Percentiles rank a stretch among this genome's conserved stretches.
These are phyloP conservation scores for Ascochyta viciae-villosae DNA, from an alignment of 2,329 filamentous ascomycete genomes.

Conservation along the genomic window DNA sequence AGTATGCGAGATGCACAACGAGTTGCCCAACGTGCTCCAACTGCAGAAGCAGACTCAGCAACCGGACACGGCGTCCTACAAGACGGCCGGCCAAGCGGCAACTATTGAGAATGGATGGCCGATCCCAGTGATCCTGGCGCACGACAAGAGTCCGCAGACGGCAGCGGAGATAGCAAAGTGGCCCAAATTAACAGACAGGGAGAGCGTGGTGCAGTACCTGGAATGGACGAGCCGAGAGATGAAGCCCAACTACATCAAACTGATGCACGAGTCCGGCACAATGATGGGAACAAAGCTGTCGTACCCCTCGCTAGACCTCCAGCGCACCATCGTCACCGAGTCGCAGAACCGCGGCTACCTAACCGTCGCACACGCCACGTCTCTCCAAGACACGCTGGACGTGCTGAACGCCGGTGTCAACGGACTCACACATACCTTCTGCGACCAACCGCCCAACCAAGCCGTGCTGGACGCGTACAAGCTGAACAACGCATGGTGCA, in stretches of 20 bases:
- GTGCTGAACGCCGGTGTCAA: slow-evolving; percentile 53
- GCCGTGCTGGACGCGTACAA: slow-evolving; percentile 53
- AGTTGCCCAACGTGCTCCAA: slow-evolving; percentile 37
- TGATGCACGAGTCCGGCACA: slow-evolving; percentile 59
- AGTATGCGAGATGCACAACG: slow-evolving; percentile 59
- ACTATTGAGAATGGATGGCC: slow-evolving; percentile 63
- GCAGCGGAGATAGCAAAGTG: slow-evolving; percentile 53
- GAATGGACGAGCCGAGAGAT: slow-evolving; percentile 50
- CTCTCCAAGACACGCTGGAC: slow-evolving; percentile 51
- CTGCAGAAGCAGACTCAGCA: slow-evolving; percentile 37
- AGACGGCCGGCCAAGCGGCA: slow-evolving; percentile 57
- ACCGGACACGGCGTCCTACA: slow-evolving; percentile 56
- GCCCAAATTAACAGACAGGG: slow-evolving; percentile 54
- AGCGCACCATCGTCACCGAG: slow-evolving; percentile 54
- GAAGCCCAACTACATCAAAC: slow-evolving; percentile 58
- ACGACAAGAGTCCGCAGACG: slow-evolving; percentile 48
- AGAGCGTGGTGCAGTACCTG: slow-evolving; percentile 54
- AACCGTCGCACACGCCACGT: slow-evolving; percentile 52
- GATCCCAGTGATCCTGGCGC: slow-evolving; percentile 51
- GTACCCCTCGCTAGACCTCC: slow-evolving; percentile 54
- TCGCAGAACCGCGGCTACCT: slow-evolving; percentile 47
- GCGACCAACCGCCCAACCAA: slow-evolving; percentile 49
- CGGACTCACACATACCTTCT: slow-evolving; percentile 55
- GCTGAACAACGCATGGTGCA: slow-evolving; percentile 52
- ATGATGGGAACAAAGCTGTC: slow-evolving; percentile 47